phyloP scores from a whole-genome alignment of 352 stramenopile species.

The Phytophthora kernoviae region DNA sequence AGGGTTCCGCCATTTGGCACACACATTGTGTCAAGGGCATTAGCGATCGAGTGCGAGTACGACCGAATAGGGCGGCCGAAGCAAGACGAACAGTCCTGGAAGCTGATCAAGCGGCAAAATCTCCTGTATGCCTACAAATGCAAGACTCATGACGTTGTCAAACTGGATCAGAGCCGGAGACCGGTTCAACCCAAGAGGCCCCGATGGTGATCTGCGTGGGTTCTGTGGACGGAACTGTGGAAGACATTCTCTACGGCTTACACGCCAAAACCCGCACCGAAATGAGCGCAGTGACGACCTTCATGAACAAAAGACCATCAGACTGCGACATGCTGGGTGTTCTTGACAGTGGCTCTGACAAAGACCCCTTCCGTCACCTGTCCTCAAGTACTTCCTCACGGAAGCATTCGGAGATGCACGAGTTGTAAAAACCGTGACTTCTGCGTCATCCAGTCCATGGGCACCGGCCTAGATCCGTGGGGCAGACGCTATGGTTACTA shows the following conservation, averaged over 20 bases:
- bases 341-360: conserved; percentile 42
- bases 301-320: conserved; percentile 42
- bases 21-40: conserved; percentile 46
- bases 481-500: conserved; percentile 52
- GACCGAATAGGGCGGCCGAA: conserved; percentile 26
- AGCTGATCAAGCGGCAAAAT: conserved; percentile 41
- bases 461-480: conserved; percentile 34
- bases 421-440: conserved; percentile 58
- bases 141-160: conserved; percentile 2
- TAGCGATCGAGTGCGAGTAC: conserved; percentile 49
- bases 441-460: conserved; percentile 56
- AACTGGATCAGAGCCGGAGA: background rate
- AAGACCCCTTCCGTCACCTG: conserved; percentile 55
- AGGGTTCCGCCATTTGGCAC: conserved; percentile 34
- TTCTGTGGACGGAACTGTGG: conserved; percentile 44
- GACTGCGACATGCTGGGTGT: conserved; percentile 49
- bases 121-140: conserved; percentile 47
- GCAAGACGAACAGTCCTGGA: conserved; percentile 27
- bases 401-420: conserved; percentile 33
- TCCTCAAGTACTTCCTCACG: conserved; percentile 55
- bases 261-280: conserved; percentile 56
- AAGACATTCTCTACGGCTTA: conserved; percentile 57
- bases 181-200: conserved; percentile 18
- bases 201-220: conserved; percentile 57
- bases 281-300: conserved; percentile 46